Conservation (phyloP, 495 filamentous ascomycete genomes). For the Baudoinia panamericana region DNA sequence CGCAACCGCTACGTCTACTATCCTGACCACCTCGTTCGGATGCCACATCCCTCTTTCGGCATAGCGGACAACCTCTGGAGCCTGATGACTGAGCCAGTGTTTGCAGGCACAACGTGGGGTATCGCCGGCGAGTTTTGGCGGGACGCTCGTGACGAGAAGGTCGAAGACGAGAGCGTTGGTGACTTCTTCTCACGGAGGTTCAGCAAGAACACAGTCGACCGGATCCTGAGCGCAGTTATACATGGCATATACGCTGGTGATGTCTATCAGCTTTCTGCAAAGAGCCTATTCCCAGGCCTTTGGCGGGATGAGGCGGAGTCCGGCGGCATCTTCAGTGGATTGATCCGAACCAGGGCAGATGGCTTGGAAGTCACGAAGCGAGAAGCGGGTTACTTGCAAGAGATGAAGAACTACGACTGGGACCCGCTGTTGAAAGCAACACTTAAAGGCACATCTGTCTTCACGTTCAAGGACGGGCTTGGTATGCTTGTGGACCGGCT, state of each 20-base stretch:
- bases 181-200: constrained; percentile 50
- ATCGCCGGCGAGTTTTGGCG: constrained; percentile 33
- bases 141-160: constrained; percentile 2
- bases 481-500: constrained; percentile 39
- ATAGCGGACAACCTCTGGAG: constrained; percentile 20
- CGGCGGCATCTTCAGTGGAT: constrained; percentile 26
- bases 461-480: constrained; percentile 49
- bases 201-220: constrained; percentile 49
- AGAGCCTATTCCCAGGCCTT: constrained; percentile 41
- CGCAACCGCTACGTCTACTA: constrained; percentile 80
- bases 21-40: constrained; percentile 67
- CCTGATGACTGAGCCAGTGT: constrained; percentile 49
- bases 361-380: constrained; percentile 12
- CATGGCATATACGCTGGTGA: constrained; percentile 96
- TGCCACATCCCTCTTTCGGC: constrained; percentile 39
- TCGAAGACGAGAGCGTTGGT: constrained; percentile 58
- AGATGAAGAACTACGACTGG: constrained; percentile 20
- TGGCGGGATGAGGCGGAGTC: constrained; percentile 39
- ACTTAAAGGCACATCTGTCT: constrained; percentile 36
- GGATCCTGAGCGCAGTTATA: constrained; percentile 60
- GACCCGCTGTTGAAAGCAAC: constrained; percentile 18
- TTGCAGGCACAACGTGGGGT: constrained; percentile 36
- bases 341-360: constrained; percentile 9
- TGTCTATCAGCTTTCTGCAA: constrained; percentile 62
- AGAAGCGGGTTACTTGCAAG: constrained; percentile 20